These are phyloP conservation scores for Kokia cookei DNA, from an alignment of 441 rosid species.

Conservation along the genomic window DNA sequence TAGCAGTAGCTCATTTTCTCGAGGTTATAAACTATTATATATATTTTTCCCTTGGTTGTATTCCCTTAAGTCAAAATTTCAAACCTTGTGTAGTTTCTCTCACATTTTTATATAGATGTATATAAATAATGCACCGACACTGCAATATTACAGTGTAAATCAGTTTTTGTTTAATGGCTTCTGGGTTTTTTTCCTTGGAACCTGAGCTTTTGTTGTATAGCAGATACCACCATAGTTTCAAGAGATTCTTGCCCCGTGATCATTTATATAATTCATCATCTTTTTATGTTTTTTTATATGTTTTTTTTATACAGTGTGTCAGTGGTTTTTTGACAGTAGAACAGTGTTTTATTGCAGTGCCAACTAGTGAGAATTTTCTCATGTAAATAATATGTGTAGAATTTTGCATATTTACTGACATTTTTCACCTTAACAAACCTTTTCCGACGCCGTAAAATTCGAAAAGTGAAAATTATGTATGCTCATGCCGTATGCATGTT, in stretches of 20 bases:
- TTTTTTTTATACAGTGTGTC: conserved; percentile 19
- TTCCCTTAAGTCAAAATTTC: conserved; percentile 29
- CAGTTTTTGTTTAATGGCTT: conserved; percentile 13
- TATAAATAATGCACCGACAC: conserved; percentile 17
- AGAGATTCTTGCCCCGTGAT: conserved; percentile 65
- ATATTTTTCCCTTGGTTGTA: conserved; percentile 9
- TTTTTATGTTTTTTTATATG: conserved; percentile 14
- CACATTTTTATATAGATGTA: background rate
- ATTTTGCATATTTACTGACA: background rate
- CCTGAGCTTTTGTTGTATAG: conserved; percentile 15
- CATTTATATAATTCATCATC: conserved; percentile 20
- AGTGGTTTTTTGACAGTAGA: conserved; percentile 20
- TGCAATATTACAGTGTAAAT: conserved; percentile 18
- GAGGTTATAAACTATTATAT: conserved; percentile 14
- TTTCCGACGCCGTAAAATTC: background rate
- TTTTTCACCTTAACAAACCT: background rate
- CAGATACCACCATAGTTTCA: conserved; percentile 32
- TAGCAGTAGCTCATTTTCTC: conserved; percentile 11
- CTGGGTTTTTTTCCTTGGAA: conserved; percentile 18
- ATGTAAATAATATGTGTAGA: conserved; percentile 5
- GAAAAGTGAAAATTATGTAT: background rate
- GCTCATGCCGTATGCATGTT: background rate
- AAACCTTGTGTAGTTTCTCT: conserved; percentile 28
- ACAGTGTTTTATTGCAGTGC: conserved; percentile 21
- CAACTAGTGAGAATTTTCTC: background rate